Base-by-base conservation (phyloP, 2,329 filamentous ascomycete genomes). In the Dactylellina sp. region DNA sequence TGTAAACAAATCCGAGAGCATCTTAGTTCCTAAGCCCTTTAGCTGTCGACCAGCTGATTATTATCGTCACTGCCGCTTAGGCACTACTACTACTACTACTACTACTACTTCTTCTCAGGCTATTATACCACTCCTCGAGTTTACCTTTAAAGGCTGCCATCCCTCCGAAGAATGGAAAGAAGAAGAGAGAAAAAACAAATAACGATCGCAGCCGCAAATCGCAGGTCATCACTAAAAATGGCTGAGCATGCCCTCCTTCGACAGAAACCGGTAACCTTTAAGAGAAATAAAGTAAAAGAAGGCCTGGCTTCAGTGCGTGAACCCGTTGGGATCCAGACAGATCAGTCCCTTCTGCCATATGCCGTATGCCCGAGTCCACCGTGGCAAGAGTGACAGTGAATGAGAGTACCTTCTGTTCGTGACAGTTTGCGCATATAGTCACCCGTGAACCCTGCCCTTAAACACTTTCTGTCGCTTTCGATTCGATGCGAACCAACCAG, bases 391-490 rank as follows among this genome's bases (percentile, higher is more conserved):
- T 24, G 16, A 12, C 14, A 40, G 24, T 25, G n/a, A n/a, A n/a
- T n/a, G n/a, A 40, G 18, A 24, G 28, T 20, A 22, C 32, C 46
- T 61, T 47, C 55, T 70, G 5, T 25, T 70, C 40, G 18, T 61
- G 39, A 63, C 46, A 53, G 59, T 53, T 46, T 71, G 66, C 59
- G 52, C 66, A 68, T 57, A 57, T 68, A 53, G 53, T 53, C 57
- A 52, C 53, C 62, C 53, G 40, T 53, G 32, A 70, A 63, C 65
- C 65, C 56, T 71, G 50, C 56, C 65, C 55, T 61, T 49, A 16
- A n/a, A 20, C 50, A 14, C 25, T 24, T 71, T 57, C 52, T 71
- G 66, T 71, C 57, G 65, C 65, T 56, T 71, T 71, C 65, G 65
- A 70, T 61, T 47, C 37, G 28, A 68, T 57, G 56, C 44, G 63